Percentiles rank a stretch among this genome's conserved stretches.
Conservation (phyloP, 1,284 basidiomycete species). For the Xerocomus amazonicus region DNA sequence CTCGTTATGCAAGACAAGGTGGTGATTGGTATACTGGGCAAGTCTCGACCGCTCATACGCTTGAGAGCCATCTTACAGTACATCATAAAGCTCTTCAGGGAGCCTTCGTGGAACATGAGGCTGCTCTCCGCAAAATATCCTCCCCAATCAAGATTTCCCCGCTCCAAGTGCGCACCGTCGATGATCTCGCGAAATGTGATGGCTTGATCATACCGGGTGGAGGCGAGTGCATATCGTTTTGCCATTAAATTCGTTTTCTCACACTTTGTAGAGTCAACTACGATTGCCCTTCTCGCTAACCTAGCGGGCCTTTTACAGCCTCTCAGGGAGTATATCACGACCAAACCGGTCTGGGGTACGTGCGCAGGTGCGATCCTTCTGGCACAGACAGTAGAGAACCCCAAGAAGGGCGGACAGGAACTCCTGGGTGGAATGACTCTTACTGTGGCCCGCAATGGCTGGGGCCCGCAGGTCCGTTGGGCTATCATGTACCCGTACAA, state of each 20-base stretch:
- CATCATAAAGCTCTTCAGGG: conserved; percentile 79
- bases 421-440: conserved; percentile 82
- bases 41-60: neutral
- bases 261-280: conserved; percentile 73
- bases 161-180: conserved; percentile 71
- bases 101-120: conserved; percentile 87
- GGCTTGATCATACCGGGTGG: conserved; percentile 92
- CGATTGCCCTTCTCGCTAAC: conserved; percentile 83
- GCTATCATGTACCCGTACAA: neutral
- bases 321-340: conserved; percentile 64
- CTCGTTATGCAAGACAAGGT: conserved; percentile 18
- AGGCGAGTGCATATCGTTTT: conserved; percentile 40
- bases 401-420: conserved; percentile 87
- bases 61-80: conserved; percentile 2
- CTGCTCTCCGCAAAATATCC: conserved; percentile 59
- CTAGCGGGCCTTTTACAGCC: conserved; percentile 80
- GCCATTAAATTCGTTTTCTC: neutral
- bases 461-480: conserved; percentile 70
- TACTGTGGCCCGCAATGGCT: conserved; percentile 85
- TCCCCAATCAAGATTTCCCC: conserved; percentile 45
- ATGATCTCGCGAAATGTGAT: conserved; percentile 76
- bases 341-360: conserved; percentile 89
- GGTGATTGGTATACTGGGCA: conserved; percentile 31
- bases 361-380: conserved; percentile 96
- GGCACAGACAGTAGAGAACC: conserved; percentile 66